These are phyloP conservation scores for Cyclotella kingstonii DNA, from an alignment of 108 stramenopile genomes.

Conservation along the genomic window DNA sequence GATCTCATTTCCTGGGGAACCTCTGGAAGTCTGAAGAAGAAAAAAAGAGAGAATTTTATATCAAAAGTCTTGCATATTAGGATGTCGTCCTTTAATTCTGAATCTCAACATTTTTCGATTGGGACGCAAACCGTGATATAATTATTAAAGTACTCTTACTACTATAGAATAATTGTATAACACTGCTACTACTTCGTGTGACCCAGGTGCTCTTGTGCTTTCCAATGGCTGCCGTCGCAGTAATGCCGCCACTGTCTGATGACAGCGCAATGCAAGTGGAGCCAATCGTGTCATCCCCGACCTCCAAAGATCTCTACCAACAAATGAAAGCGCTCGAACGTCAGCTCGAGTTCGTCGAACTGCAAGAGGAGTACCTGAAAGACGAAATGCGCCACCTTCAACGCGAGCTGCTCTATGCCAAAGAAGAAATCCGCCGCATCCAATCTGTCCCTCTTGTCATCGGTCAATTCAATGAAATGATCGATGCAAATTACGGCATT, in stretches of 20 bases:
- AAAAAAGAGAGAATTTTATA: no score
- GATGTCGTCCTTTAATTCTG: no score
- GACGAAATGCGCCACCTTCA: conserved; percentile 99
- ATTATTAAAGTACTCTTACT: no score
- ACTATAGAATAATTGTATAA: no score
- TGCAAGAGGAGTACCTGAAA: conserved; percentile 99
- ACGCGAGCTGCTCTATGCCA: conserved; percentile 96
- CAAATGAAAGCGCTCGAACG: conserved; percentile 86
- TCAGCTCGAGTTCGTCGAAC: conserved; percentile 92
- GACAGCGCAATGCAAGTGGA: conserved; percentile 1
- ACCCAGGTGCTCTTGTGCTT: neutral
- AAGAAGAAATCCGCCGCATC: conserved; percentile 97
- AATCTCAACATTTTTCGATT: no score
- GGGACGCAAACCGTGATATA: no score
- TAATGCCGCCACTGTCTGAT: conserved; percentile 5
- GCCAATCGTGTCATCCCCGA: conserved; percentile 2
- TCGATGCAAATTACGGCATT: conserved; percentile 98
- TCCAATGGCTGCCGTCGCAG: conserved; percentile 18
- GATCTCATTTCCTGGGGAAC: no score
- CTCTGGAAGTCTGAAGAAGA: no score
- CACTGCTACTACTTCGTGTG: no score
- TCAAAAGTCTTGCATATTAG: no score
- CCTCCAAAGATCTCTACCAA: conserved; percentile 68
- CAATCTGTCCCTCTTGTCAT: conserved; percentile 98
- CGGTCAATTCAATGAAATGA: conserved; percentile 99